Base-by-base conservation (phyloP, 306 rosid species). In the Chamaecrista fasciculata region DNA sequence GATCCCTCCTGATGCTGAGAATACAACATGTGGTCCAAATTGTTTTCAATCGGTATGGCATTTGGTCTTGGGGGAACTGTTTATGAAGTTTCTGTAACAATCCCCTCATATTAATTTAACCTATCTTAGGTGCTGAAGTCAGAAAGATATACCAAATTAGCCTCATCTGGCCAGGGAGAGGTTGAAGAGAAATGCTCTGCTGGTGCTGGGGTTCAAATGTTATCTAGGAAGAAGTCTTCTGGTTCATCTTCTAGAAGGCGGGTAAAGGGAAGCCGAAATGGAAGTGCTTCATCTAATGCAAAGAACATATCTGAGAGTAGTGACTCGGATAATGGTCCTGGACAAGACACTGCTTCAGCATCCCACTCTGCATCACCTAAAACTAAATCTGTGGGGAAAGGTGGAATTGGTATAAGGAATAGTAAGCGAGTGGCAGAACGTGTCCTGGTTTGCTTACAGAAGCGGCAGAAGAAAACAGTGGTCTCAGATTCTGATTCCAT, bases 381-480 rank as follows among this genome's bases (percentile, higher is more conserved):
- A 82, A 31, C 79, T 46, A 90, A 85, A 71, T 48, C 84, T 36
- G 76, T 66, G 51, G 96, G 90, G 69, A 85, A 74, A 66, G 73
- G 79, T 75, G 94, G 81, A 80, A 60, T 75, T 34, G 81, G 70
- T 44, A 90, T 85, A 80, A 83, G 98, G 81, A 94, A 94, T 74
- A 94, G 97, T 79, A 94, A 90, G 78, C 86, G 96, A 63, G 98
- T 88, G 75, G 97, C 96, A 15, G 97, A 90, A 72, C 92, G 92
- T 63, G 97, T 85, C 61, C 79, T 90, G 75, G 89, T 80, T 61
- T 80, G 91, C 84, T 83, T 94, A 89, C 97, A 90, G 81, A 90
- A 90, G 62, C 77, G 83, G 78, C 98, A 90, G 84, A 94, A 88
- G 87, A 90, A 94, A 82, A 67, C 82, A 60, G 52, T 65, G 56